Evolutionary conservation across 495 filamentous ascomycete species (phyloP).

Genomic region (Talaromyces wortmannii): DNA sequence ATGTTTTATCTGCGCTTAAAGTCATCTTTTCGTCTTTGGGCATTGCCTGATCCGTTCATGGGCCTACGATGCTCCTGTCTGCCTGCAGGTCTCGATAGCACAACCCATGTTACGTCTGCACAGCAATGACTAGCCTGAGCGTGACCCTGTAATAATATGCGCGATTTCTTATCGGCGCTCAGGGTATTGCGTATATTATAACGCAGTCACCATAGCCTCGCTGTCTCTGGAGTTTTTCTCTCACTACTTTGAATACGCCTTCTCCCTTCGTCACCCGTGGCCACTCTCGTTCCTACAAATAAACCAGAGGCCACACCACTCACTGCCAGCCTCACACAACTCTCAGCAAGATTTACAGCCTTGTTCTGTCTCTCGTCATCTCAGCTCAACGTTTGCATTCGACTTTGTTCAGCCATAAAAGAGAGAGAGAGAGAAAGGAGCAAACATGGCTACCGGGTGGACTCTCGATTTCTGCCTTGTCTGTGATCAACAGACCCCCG

Average conservation of each 20-base stretch:
- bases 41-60: background rate
- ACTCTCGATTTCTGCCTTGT: constrained; percentile 89
- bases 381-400: background rate
- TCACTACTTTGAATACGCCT: background rate
- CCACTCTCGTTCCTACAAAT: background rate
- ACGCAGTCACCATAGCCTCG: background rate
- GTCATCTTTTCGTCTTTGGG: too few relatives aligned
- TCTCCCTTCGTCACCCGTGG: background rate
- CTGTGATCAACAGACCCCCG: constrained; percentile 81
- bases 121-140: background rate
- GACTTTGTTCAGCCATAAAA: too few relatives aligned
- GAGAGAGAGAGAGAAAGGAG: background rate
- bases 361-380: background rate
- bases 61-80: background rate
- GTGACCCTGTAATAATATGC: background rate
- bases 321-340: background rate
- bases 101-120: background rate
- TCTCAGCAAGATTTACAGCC: background rate
- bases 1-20: too few relatives aligned
- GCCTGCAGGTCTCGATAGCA: too few relatives aligned
- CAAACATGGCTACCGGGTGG: constrained; percentile 67
- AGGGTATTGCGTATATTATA: background rate
- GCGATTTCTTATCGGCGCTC: background rate
- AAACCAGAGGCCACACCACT: background rate
- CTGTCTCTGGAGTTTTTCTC: background rate